Base-by-base conservation (phyloP, 306 rosid genomes). In the Potentilla sterilis region DNA sequence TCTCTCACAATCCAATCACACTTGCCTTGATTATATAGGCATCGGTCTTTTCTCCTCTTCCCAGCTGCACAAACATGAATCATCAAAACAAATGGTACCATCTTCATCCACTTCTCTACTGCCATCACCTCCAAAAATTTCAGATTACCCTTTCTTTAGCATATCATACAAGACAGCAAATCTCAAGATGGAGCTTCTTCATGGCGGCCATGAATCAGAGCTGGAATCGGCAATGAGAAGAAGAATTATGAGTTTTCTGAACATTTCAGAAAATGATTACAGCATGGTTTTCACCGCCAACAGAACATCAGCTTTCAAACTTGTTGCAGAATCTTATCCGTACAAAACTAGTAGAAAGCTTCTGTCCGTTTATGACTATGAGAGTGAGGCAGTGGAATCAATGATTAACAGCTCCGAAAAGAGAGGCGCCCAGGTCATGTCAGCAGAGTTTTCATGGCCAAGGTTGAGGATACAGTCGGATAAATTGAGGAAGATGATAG, bases 401-500 rank as follows among this genome's bases (percentile, higher is more conserved):
- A 89, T 95, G 92, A 67, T 87, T 19, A 79, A 54, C 19, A 81
- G 57, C 74, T 90, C 98, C 0, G 89, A 85, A 78, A 92, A 86
- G 81, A 81, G 92, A 84, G 97, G 98, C 44, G 97, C 96, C 18
- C 78, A 67, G 34, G 75, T 71, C 69, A 75, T 86, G 87, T 84
- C 97, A 2, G 96, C 97, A 0, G 96, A 95, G 79, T 95, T 95
- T 82, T 88, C 97, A 7, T 95, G 98, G 98, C 97, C 98, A 19
- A 82, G 96, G 80, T 70, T 95, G 61, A 90, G 98, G 80, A 85
- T 95, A 48, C 85, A 89, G 22, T 73, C 97, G 10, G 59, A 81
- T 9, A 92, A 92, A 64, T 48, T 95, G 73, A 90, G 83, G 88
- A 91, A 86, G 59, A 86, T 90, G 92, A 51, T 90, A 35, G 96